A percentile compares a stretch with the other conserved stretches of the same genome.
Evolutionary conservation across 345 rosid species (phyloP).

Genomic region (Trapa bicornis): DNA sequence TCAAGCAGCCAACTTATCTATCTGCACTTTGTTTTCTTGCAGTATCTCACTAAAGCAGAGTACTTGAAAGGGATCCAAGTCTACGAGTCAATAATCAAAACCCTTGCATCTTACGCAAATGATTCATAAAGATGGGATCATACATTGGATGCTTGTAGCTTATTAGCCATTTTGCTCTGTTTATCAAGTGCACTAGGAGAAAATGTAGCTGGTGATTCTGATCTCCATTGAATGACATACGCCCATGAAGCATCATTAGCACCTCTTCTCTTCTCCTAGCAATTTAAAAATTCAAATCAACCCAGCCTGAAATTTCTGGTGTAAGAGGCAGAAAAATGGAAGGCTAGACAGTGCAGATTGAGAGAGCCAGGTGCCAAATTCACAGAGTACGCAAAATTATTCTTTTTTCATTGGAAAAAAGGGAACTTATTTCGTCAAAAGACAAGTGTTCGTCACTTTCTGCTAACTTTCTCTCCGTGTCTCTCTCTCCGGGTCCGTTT

Average conservation of each 20-base stretch:
- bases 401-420: too few species aligned
- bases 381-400: too few species aligned
- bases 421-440: neutral
- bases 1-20: constrained; percentile 38
- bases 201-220: neutral
- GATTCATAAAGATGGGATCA: constrained; percentile 15
- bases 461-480: constrained; percentile 4
- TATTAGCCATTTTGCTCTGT: neutral
- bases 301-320: neutral
- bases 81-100: constrained; percentile 58
- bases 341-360: too few species aligned
- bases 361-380: too few species aligned
- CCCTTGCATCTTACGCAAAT: constrained; percentile 38
- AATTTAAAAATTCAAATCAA: neutral
- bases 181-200: neutral
- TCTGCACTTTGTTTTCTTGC: constrained; percentile 17
- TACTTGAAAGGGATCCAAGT: constrained; percentile 75
- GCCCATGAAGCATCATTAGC: neutral
- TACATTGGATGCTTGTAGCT: constrained; percentile 26
- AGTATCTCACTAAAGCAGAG: constrained; percentile 70
- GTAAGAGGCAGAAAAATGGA: too few species aligned
- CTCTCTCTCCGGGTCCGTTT: neutral
- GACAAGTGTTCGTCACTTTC: constrained; percentile 6
- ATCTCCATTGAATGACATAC: neutral
- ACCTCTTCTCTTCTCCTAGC: neutral